Evolutionary conservation across 192 early-diverging fungal genomes (phyloP), one percentile per base, ranked within the genome.

Genomic region (Coemansia sp.): DNA sequence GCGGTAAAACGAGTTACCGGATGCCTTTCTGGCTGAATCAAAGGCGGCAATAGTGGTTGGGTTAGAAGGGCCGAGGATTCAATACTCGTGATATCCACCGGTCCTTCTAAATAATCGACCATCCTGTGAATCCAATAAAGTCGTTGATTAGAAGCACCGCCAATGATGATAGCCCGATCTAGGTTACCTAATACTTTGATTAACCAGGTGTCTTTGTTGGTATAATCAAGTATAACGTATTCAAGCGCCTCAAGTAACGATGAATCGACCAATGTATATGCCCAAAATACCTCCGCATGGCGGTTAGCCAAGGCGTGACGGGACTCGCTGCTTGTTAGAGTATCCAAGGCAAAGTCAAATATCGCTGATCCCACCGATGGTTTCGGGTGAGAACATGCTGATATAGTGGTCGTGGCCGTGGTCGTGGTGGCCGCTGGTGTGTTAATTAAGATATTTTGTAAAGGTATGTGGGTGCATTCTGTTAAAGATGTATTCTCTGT

Each of bases 71-170:
- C n/a, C n/a, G n/a, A n/a, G 13, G 34, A 15, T 15, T 15, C 34
- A 15, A 15, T 15, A 2, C 34, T 36, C 7, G 34, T 11, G 17
- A 36, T 36, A 1, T 3, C 11, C 17, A 32, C 30, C 10, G 25
- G 30, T 13, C 30, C 22, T 38, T 69, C 66, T 10, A 69, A 49
- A 11, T 38, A 7, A 0, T 45, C 55, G 1, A 46, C 14, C 9
- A 46, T 39, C 18, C 35, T 29, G 27, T 61, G 44, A 0, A 69
- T 69, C 66, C 66, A 69, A 6, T 17, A 2, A 4, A 69, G 45
- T 2, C 45, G 50, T 13, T 39, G 19, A 4, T 22, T 33, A 5
- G 39, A 30, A 10, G 66, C 44, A 0, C 50, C 43, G 0, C 58
- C 53, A 7, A 55, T 24, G 11, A 69, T 22, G 0, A 22, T 56